These are phyloP conservation scores for Eucalyptus regnans DNA, from an alignment of 345 rosid species.

Conservation along the genomic window DNA sequence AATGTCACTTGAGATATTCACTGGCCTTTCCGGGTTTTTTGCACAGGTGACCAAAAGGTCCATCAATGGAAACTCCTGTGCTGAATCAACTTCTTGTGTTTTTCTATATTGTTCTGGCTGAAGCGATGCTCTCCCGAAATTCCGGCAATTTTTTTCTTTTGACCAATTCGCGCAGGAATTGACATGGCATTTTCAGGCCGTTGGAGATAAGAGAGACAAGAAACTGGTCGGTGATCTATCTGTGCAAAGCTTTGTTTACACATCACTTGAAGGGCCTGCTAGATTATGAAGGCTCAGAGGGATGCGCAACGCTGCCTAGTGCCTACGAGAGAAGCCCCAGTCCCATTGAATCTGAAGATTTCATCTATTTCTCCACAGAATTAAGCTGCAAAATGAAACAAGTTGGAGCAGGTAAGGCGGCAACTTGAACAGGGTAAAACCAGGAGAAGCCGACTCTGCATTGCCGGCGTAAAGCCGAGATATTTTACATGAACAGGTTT, in stretches of 20 bases:
- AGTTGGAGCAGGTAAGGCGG: background rate
- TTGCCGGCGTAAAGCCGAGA: too few species aligned
- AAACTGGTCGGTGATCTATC: background rate
- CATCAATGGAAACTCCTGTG: background rate
- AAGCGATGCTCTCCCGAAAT: background rate
- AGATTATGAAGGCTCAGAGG: background rate
- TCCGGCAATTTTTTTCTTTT: fast-evolving
- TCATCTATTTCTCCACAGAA: background rate
- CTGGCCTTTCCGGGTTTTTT: background rate
- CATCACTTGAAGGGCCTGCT: background rate
- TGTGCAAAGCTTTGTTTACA: background rate
- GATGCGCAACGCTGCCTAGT: background rate
- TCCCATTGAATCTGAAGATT: background rate
- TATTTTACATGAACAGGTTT: background rate
- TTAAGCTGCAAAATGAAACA: background rate
- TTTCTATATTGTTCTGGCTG: background rate
- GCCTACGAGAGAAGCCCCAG: background rate
- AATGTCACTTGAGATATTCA: background rate
- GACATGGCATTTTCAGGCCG: background rate
- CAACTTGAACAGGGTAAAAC: background rate
- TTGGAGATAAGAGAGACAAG: background rate
- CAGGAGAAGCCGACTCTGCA: background rate
- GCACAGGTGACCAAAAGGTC: background rate
- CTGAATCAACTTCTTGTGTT: background rate
- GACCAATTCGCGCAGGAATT: background rate